Base-by-base conservation (phyloP, 179 eudicot genomes). In the Amaranthus tricolor region DNA sequence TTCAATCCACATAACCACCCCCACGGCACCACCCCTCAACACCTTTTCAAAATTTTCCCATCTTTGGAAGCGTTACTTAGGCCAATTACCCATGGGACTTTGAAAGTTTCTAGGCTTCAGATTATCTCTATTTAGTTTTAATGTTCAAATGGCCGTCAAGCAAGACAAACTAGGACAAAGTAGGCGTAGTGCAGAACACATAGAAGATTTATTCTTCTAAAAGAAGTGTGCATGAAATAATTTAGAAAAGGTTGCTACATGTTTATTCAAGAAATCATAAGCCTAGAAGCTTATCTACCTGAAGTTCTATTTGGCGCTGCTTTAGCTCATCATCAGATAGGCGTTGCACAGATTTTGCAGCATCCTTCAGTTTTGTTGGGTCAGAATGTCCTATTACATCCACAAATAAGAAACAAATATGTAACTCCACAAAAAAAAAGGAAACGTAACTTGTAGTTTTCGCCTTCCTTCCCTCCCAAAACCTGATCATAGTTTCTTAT, bases 381-480 rank as follows among this genome's bases (percentile, higher is more conserved):
- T 94, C 98, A 77, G 98, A 94, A 76, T 94, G 96, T 61, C 98
- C 98, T 94, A 86, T 76, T 47, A 50, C 64, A 71, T 74, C 69
- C 17, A 50, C 6, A 62, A 53, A 60, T 31, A 40, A 71, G 47
- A 71, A 72, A 68, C 65, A 74, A 77, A 40, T 52, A 80, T 65
- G 62, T 57, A 70, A 65, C 40, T 73, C 16, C 43, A 72, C 19
- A 74, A 12, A 49, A 62, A 52, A 49, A 59, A 76, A 31, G 40
- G 40, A 31, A 31, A 31, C 40, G 40, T 31, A 31, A 31, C 40
- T 1, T 2, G 40, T 31, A 31, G 40, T 31, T 31, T 31, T 2
- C 40, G 40, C 40, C 40, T 31, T 31, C 40, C 40, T 31, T 31
- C 40, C 40, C 40, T 31, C 40, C 40, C 40, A 31, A 1, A 31